Percentiles rank a stretch among this genome's conserved stretches.
These are phyloP conservation scores for Malania oleifera DNA, from an alignment of 164 flowering plant genomes.

Conservation along the genomic window DNA sequence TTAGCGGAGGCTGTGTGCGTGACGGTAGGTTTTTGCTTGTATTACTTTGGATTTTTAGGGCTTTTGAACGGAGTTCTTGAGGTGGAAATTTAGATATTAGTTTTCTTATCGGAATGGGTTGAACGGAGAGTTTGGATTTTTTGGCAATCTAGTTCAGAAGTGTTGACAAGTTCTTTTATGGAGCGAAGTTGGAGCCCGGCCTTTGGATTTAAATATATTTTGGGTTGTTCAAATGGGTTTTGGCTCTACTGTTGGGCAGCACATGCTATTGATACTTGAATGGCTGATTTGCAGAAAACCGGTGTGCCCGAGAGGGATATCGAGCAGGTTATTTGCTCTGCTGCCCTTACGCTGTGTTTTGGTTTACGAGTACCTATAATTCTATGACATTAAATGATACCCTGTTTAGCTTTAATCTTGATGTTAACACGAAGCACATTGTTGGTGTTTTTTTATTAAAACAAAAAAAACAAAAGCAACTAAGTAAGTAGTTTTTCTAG, in stretches of 20 bases:
- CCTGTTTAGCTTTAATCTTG: no score
- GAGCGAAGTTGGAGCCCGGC: constrained; percentile 15
- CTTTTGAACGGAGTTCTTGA: neutral
- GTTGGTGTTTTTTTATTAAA: no score
- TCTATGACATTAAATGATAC: no score
- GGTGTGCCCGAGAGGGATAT: constrained; percentile 59
- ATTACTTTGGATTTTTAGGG: constrained; percentile 11
- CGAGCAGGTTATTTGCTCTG: constrained; percentile 54
- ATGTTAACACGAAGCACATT: no score
- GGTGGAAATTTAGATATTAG: constrained; percentile 7
- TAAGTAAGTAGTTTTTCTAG: neutral
- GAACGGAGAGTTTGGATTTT: neutral
- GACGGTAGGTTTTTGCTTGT: neutral
- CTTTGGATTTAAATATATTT: constrained; percentile 1
- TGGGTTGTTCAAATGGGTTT: constrained; percentile 44
- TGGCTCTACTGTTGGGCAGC: constrained; percentile 21
- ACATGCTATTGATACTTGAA: constrained; percentile 44
- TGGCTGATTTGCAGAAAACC: constrained; percentile 66
- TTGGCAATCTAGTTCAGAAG: neutral
- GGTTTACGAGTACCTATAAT: neutral
- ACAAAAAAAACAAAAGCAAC: neutral
- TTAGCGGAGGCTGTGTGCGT: neutral
- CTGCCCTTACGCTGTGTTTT: neutral
- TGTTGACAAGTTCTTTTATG: constrained; percentile 18
- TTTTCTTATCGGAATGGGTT: neutral